Conservation (phyloP, 257 asterid species). For the Scutellaria baicalensis region DNA sequence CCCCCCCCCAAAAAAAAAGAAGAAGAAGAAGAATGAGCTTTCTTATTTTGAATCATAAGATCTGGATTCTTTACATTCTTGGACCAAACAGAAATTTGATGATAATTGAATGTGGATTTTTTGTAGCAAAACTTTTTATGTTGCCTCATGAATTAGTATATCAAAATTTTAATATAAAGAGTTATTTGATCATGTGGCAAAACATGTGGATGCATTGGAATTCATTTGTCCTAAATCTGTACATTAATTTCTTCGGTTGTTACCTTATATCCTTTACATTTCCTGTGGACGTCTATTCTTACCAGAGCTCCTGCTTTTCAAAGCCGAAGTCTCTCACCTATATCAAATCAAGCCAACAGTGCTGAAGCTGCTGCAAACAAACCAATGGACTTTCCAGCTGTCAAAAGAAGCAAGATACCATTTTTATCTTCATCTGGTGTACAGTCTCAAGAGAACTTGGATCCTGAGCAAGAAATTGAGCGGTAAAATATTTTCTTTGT, state of each 20-base stretch:
- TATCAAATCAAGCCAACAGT: conserved; percentile 21
- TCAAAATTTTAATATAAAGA: background rate
- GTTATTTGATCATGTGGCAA: background rate
- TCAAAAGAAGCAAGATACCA: conserved; percentile 71
- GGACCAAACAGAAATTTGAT: background rate
- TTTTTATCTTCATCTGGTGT: conserved; percentile 37
- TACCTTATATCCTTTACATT: conserved; percentile 34
- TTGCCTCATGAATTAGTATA: background rate
- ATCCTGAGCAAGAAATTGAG: conserved; percentile 42
- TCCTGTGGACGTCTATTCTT: conserved; percentile 23
- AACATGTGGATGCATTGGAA: background rate
- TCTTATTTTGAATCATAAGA: background rate
- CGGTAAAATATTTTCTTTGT: conserved; percentile 34
- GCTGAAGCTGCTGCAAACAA: conserved; percentile 33
- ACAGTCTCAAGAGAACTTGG: conserved; percentile 35
- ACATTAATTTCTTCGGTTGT: conserved; percentile 6
- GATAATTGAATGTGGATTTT: background rate
- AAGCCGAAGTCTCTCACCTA: conserved; percentile 33
- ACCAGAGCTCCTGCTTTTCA: conserved; percentile 38
- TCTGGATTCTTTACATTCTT: background rate
- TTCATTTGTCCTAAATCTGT: conserved; percentile 8
- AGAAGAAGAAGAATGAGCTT: background rate
- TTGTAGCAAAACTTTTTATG: background rate
- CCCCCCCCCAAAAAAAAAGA: background rate
- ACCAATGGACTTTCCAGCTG: conserved; percentile 39